These are phyloP conservation scores for Candida neerlandica DNA, from an alignment of 1,139 yeast genomes.

Conservation along the genomic window DNA sequence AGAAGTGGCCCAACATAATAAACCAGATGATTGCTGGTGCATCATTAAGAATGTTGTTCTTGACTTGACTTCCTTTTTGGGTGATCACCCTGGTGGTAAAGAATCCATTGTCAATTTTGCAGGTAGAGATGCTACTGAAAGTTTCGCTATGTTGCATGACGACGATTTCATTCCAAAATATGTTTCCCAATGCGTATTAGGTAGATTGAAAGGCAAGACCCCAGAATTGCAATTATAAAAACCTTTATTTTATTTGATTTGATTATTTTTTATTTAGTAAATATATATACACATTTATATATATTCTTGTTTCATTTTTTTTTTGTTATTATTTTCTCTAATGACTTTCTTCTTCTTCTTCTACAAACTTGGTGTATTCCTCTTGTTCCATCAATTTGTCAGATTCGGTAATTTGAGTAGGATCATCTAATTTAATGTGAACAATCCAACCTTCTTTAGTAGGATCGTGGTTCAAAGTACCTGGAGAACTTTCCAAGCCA, in stretches of 20 bases:
- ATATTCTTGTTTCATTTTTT: background rate
- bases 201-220: conserved; percentile 48
- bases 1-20: conserved; percentile 68
- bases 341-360: conserved; percentile 27
- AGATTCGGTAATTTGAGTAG: conserved; percentile 26
- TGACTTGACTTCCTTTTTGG: conserved; percentile 76
- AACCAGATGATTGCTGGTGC: conserved; percentile 78
- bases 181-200: conserved; percentile 50
- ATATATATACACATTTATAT: background rate
- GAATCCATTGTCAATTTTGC: conserved; percentile 74
- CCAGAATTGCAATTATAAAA: conserved; percentile 31
- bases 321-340: conserved; percentile 1
- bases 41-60: conserved; percentile 82
- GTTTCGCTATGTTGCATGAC: conserved; percentile 66
- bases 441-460: conserved; percentile 94
- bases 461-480: conserved; percentile 82
- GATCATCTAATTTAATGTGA: conserved; percentile 60
- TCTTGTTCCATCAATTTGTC: conserved; percentile 47
- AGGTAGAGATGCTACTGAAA: conserved; percentile 88
- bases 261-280: background rate
- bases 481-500: conserved; percentile 68
- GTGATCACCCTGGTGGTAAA: conserved; percentile 89
- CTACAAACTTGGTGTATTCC: conserved; percentile 65
- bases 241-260: background rate
- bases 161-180: conserved; percentile 55